Conservation (phyloP, 306 rosid species). For the Vigna reflexopilosa region DNA sequence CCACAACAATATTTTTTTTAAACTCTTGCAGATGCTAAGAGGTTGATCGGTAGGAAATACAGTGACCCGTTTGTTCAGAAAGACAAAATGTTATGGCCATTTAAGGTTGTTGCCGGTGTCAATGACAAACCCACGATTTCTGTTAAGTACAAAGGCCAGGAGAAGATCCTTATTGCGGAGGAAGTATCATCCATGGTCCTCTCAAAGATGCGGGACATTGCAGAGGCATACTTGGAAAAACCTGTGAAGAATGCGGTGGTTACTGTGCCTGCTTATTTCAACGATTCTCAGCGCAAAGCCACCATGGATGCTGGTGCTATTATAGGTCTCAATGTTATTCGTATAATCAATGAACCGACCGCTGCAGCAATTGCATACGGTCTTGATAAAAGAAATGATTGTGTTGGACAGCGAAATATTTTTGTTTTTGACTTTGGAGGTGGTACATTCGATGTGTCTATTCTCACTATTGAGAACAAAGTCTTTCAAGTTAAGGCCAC, state of each 20-base stretch:
- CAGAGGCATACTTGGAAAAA: neutral
- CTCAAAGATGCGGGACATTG: neutral
- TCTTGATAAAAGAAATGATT: neutral
- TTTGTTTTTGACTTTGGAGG: conserved; percentile 38
- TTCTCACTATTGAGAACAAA: conserved; percentile 21
- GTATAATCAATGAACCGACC: conserved; percentile 30
- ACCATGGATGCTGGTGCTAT: conserved; percentile 33
- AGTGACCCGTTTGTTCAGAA: conserved; percentile 29
- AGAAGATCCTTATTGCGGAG: neutral
- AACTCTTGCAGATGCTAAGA: conserved; percentile 53
- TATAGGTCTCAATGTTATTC: conserved; percentile 31
- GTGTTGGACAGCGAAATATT: conserved; percentile 16
- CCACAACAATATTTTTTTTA: neutral
- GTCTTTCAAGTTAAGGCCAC: conserved; percentile 22
- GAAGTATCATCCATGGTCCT: conserved; percentile 14
- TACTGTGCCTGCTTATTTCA: conserved; percentile 65
- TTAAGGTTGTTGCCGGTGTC: conserved; percentile 49
- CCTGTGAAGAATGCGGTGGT: conserved; percentile 26
- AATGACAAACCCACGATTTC: conserved; percentile 58
- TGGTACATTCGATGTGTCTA: conserved; percentile 38
- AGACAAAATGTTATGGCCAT: conserved; percentile 58
- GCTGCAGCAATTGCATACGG: conserved; percentile 37
- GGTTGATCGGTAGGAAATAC: conserved; percentile 58
- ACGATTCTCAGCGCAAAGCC: conserved; percentile 17
- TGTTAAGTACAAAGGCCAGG: conserved; percentile 46